These are phyloP conservation scores for Puccinia polysora DNA, from an alignment of 1,284 basidiomycete genomes.

Conservation along the genomic window DNA sequence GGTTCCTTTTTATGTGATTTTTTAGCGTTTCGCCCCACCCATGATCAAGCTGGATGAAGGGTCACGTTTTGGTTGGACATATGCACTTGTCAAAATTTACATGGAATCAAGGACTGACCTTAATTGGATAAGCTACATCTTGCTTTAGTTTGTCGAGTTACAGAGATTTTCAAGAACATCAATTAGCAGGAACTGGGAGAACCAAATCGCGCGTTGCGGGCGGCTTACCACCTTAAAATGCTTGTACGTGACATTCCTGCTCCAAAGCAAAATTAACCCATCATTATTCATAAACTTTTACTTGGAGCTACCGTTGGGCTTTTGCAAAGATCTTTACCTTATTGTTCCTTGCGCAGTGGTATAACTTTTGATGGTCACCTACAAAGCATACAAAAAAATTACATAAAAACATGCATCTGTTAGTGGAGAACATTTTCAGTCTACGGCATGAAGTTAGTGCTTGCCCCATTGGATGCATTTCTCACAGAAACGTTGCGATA, in stretches of 20 bases:
- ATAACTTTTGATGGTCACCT: slow-evolving; percentile 28
- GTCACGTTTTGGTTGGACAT: background rate
- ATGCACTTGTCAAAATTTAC: background rate
- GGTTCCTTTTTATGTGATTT: background rate
- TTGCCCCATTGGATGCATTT: slow-evolving; percentile 33
- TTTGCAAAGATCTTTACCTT: background rate
- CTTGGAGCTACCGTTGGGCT: no score
- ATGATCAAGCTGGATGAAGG: slow-evolving; percentile 18
- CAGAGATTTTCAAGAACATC: background rate
- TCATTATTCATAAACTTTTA: background rate
- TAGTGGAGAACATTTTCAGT: background rate
- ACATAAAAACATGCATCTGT: background rate
- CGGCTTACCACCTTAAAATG: slow-evolving; percentile 26
- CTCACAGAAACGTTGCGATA: slow-evolving; percentile 25
- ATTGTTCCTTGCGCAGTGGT: slow-evolving; percentile 16
- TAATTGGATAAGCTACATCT: slow-evolving; percentile 33
- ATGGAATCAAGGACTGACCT: background rate
- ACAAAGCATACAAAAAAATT: background rate
- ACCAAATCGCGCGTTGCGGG: background rate
- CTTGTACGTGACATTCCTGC: slow-evolving; percentile 15
- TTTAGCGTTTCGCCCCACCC: slow-evolving; percentile 19
- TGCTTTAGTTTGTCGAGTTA: background rate
- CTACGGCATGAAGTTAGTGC: background rate
- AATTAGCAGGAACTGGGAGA: background rate
- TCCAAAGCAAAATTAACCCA: background rate